A percentile compares a stretch with the other conserved stretches of the same genome.
phyloP scores from a whole-genome alignment of 768 basidiomycete genomes.

The Lentinula lateritia region DNA sequence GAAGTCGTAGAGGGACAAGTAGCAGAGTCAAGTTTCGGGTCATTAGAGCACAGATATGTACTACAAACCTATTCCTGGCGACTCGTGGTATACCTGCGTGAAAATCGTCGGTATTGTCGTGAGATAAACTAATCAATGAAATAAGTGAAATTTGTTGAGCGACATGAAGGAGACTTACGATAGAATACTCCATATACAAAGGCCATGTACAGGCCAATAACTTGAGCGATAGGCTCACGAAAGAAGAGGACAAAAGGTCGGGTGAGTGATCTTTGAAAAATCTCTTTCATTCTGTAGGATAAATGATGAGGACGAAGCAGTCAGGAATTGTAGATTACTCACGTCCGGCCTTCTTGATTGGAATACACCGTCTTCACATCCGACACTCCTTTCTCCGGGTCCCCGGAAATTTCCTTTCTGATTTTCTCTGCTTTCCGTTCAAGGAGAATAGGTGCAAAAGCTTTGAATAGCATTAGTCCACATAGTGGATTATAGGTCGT shows the following conservation, averaged over 20 bases:
- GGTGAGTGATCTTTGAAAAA: slow-evolving; percentile 48
- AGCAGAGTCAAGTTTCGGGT: neutral
- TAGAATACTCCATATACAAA: slow-evolving; percentile 63
- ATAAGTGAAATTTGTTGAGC: too few relatives aligned
- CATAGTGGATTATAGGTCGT: too few relatives aligned
- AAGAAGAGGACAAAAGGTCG: slow-evolving; percentile 64
- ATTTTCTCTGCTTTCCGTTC: slow-evolving; percentile 48
- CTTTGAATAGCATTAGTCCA: slow-evolving; percentile 15
- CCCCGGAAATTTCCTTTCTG: slow-evolving; percentile 33
- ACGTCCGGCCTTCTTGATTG: slow-evolving; percentile 10
- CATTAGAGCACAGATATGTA: neutral
- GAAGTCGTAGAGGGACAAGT: neutral
- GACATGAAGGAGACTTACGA: slow-evolving; percentile 25
- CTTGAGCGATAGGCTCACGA: slow-evolving; percentile 60
- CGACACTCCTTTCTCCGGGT: slow-evolving; percentile 33
- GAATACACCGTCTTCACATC: slow-evolving; percentile 47
- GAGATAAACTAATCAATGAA: slow-evolving; percentile 47
- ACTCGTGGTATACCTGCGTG: slow-evolving; percentile 44
- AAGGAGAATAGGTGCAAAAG: slow-evolving; percentile 38
- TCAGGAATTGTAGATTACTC: neutral
- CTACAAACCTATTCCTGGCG: slow-evolving; percentile 35
- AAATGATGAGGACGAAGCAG: neutral
- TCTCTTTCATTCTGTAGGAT: slow-evolving; percentile 9
- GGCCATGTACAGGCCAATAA: slow-evolving; percentile 64
- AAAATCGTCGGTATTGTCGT: slow-evolving; percentile 63